Evolutionary conservation across 148 eudicot genomes (phyloP), one percentile per base, ranked within the genome.

Genomic region (Amaranthus cruentus): DNA sequence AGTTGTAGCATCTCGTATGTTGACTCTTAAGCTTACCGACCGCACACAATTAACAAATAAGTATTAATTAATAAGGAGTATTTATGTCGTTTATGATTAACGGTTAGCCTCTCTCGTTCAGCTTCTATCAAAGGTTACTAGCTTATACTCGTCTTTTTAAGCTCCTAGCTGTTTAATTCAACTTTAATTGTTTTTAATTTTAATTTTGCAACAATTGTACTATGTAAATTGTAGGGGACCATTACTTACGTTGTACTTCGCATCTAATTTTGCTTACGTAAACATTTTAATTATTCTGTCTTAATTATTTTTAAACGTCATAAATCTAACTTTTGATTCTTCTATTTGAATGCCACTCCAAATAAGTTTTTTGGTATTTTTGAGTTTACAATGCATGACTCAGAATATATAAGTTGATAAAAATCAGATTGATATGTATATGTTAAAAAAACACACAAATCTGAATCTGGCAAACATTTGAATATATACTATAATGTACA

Each of bases 11-110:
- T 75, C 59, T 68, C 42, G 62, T 9, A 55, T 73, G 68, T 78
- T 78, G 81, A 68, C 81, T 73, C 77, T 78, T 78, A 15, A 77
- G 54, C 56, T 73, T 61, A 63, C 55, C 68, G 69, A 78, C 56
- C 68, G 52, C 71, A 77, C 64, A 46, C 56, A 7, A 10, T 10
- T 46, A 28, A 28, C 1, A 28, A 28, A 28, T 28, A 28, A 28
- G 38, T 28, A 28, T 28, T 28, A 28, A 28, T 28, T 28, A 28
- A 28, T 28, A 28, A 28, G 38, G 38, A 28, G 38, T 0, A 28
- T 28, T 28, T 28, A 28, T 9, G 14, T 12, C 71, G 42, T 71
- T 47, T 61, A 42, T 14, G 6, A 52, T 73, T 52, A 43, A 8
- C 52, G 44, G 66, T 52, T 66, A 66, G 55, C 59, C 66, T 61